Base-by-base conservation (phyloP, 2,329 filamentous ascomycete genomes). In the Sporothrix mexicana region DNA sequence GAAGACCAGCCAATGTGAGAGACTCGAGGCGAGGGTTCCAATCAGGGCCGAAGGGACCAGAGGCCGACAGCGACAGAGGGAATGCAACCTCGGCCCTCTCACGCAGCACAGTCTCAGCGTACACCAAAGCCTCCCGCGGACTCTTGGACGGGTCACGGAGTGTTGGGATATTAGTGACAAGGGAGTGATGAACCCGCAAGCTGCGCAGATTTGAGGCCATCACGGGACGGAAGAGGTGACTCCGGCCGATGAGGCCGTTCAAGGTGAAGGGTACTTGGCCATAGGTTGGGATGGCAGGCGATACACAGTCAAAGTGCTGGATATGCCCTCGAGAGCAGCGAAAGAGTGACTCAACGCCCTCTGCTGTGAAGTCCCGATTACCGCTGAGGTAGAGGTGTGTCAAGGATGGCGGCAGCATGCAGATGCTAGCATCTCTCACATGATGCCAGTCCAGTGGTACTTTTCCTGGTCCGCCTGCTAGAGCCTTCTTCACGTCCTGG, bases 121-220 rank as follows among this genome's bases (percentile, higher is more conserved):
- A 74, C 75, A 82, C 83, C 9, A 82, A 59, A 2, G 81, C 77
- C 9, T 80, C 78, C 72, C 82, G 75, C 2, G 78, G 75, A 2
- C 83, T 81, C 3, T 85, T 76, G 10, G 79, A 80, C 0, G 81
- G 79, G 8, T 81, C 78, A 4, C 81, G 74, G 3, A 89, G 74
- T 0, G 84, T 85, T 1, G 85, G 86, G 9, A 88, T 81, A 55
- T 84, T 83, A 0, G 89, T 91, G 6, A 91, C 83, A 1, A 90
- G 75, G 0, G 88, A 90, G 77, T 91, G 89, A 69, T 91, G 89
- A 6, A 89, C 80, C 13, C 85, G 84, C 1, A 91, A 79, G 1
- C 80, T 81, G 45, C 85, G 84, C 4, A 91, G 80, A 74, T 87
- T 87, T 0, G 85, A 84, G 0, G 86, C 87, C 69, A 86, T 80